A percentile compares a stretch with the other conserved stretches of the same genome.
Evolutionary conservation across 768 basidiomycete genomes (phyloP).

Genomic region (Mycena polygramma): DNA sequence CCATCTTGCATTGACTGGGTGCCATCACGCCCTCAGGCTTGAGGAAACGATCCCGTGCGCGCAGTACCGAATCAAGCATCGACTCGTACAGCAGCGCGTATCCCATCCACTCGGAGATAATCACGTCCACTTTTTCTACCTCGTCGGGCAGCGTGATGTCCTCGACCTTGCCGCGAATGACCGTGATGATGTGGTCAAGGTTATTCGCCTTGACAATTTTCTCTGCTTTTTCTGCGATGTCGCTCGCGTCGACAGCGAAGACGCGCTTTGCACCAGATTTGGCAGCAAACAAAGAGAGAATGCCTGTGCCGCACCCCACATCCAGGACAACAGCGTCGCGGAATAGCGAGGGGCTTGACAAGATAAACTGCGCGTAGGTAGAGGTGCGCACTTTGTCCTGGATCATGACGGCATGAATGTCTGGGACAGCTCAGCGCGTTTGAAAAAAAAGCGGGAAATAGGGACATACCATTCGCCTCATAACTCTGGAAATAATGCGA

Average conservation of each 20-base stretch:
- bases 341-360: slow-evolving; percentile 85
- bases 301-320: slow-evolving; percentile 96
- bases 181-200: slow-evolving; percentile 81
- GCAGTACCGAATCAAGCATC: slow-evolving; percentile 96
- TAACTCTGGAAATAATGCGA: slow-evolving; percentile 96
- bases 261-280: slow-evolving; percentile 91
- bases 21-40: slow-evolving; percentile 86
- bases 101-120: slow-evolving; percentile 99
- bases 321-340: slow-evolving; percentile 90
- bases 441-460: slow-evolving; percentile 15
- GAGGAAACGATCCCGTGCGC: slow-evolving; percentile 90
- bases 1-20: slow-evolving; percentile 89
- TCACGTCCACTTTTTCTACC: slow-evolving; percentile 87
- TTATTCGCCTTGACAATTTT: slow-evolving; percentile 85
- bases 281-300: slow-evolving; percentile 92
- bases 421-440: slow-evolving; percentile 52
- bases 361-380: slow-evolving; percentile 92
- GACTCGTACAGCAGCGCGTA: slow-evolving; percentile 94
- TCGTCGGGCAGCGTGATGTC: slow-evolving; percentile 82
- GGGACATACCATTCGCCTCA: slow-evolving; percentile 80
- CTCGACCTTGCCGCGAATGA: slow-evolving; percentile 93
- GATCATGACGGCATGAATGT: slow-evolving; percentile 97
- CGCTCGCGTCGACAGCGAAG: slow-evolving; percentile 92
- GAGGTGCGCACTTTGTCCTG: slow-evolving; percentile 95
- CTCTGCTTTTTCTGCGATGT: slow-evolving; percentile 81